Conservation (phyloP, 2,329 filamentous ascomycete genomes). For the Colletotrichum lini region DNA sequence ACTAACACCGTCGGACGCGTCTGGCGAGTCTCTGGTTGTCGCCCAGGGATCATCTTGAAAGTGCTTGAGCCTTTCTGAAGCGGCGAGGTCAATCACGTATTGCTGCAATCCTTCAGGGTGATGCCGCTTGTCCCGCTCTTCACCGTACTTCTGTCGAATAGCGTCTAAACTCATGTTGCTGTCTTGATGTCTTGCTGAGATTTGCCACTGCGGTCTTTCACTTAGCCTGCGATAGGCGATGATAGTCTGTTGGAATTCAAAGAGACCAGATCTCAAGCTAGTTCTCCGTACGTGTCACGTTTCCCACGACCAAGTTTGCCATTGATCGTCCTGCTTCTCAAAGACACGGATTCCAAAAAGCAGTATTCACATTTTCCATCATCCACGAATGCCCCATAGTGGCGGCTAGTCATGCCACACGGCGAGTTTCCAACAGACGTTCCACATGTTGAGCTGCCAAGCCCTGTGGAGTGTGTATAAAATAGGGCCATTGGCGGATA, state of each 20-base stretch:
- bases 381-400: background rate
- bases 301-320: no score
- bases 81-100: constrained; percentile 6
- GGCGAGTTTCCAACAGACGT: background rate
- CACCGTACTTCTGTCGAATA: background rate
- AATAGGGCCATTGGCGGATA: background rate
- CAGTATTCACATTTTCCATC: background rate
- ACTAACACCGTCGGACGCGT: background rate
- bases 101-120: constrained; percentile 2
- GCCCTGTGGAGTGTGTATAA: background rate
- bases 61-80: background rate
- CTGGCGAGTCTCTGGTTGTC: background rate
- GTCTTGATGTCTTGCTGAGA: background rate
- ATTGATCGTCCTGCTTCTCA: no score
- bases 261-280: no score
- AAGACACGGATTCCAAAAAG: background rate
- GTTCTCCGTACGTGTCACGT: no score
- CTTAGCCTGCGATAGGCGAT: background rate
- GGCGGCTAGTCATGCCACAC: background rate
- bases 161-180: background rate
- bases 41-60: constrained; percentile 10
- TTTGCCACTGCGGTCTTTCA: background rate
- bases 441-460: background rate
- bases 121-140: constrained; percentile 1
- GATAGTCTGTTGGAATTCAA: background rate